Evolutionary conservation across 1,139 yeast genomes (phyloP).

Genomic region (Kodamaea sp.): DNA sequence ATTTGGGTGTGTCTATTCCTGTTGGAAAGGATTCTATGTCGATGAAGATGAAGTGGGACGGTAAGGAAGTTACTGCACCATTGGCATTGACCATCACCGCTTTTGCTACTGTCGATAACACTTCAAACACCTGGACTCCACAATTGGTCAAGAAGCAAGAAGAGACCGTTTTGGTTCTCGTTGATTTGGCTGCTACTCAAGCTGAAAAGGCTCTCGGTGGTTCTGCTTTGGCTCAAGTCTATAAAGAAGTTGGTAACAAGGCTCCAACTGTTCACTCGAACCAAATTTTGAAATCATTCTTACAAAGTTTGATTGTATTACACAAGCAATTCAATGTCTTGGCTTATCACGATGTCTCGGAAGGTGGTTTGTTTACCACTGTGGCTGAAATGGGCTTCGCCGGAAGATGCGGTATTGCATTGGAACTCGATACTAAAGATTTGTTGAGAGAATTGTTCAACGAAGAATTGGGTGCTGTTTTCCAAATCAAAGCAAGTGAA

Average conservation of each 20-base stretch:
- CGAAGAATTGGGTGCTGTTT: conserved; percentile 95
- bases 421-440: conserved; percentile 32
- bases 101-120: conserved; percentile 81
- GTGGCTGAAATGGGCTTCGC: conserved; percentile 96
- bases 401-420: conserved; percentile 70
- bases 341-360: conserved; percentile 95
- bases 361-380: conserved; percentile 91
- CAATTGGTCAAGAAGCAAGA: conserved; percentile 49
- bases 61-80: conserved; percentile 91
- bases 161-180: conserved; percentile 67
- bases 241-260: conserved; percentile 75
- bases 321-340: conserved; percentile 68
- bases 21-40: conserved; percentile 99
- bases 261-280: conserved; percentile 83
- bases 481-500: conserved; percentile 68
- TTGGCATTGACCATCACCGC: conserved; percentile 90
- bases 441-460: conserved; percentile 63
- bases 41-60: conserved; percentile 98
- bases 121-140: conserved; percentile 95
- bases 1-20: conserved; percentile 85
- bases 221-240: conserved; percentile 92
- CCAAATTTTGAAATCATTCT: conserved; percentile 59
- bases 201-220: conserved; percentile 74
- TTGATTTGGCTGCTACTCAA: conserved; percentile 64
- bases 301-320: conserved; percentile 63